A percentile compares a stretch with the other conserved stretches of the same genome.
Evolutionary conservation across 495 filamentous ascomycete genomes (phyloP).

Genomic region (Lineolata rhizophorae): DNA sequence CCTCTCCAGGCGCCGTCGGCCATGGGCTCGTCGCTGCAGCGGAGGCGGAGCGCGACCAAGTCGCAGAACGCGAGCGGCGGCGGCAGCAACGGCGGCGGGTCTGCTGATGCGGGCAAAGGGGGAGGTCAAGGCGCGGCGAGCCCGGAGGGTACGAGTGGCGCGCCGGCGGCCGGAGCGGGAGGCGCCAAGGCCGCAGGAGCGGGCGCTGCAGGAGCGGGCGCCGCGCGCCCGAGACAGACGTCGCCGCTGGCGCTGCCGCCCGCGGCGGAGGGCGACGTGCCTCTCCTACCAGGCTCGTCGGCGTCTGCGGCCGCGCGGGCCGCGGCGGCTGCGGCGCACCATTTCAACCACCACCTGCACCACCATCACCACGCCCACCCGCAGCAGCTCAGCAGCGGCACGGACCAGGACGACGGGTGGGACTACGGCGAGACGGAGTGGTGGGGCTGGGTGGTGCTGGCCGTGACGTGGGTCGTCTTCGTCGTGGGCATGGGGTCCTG

Average conservation of each 20-base stretch:
- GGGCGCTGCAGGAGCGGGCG: no score
- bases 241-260: no score
- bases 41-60: no score
- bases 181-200: no score
- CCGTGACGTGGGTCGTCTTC: constrained; percentile 84
- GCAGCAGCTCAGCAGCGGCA: no score
- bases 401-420: constrained; percentile 33
- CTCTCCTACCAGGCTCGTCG: no score
- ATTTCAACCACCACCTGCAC: constrained; percentile 20
- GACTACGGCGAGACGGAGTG: constrained; percentile 85
- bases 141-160: no score
- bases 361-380: constrained; percentile 23
- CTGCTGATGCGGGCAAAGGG: constrained; percentile 46
- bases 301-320: no score
- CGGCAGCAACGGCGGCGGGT: constrained; percentile 39
- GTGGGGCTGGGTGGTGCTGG: constrained; percentile 88
- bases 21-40: constrained; percentile 22
- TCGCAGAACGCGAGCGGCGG: constrained; percentile 31
- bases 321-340: constrained; percentile 5
- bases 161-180: no score
- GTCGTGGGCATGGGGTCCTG: constrained; percentile 90
- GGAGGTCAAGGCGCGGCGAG: no score
- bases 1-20: constrained; percentile 1
- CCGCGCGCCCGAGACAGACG: no score
- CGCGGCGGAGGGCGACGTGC: no score